Evolutionary conservation across 2,329 filamentous ascomycete genomes (phyloP).

Genomic region (Colletotrichum cordylinicola): DNA sequence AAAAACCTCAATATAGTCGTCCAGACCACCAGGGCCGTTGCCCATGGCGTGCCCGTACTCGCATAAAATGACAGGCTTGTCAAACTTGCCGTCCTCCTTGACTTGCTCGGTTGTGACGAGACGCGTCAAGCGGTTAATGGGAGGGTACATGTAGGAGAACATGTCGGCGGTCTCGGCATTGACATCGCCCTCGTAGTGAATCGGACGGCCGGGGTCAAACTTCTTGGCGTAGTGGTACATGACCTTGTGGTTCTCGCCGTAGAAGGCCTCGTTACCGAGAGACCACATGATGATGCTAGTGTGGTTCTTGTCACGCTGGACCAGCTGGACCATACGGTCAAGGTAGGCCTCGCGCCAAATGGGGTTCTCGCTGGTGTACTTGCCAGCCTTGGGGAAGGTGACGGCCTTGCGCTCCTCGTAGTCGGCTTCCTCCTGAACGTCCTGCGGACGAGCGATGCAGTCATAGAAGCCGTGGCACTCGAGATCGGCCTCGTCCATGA

Average conservation of each 20-base stretch:
- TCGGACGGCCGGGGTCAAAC: conserved; percentile 61
- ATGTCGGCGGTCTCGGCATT: conserved; percentile 67
- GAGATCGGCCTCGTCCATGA: conserved; percentile 56
- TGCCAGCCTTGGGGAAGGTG: conserved; percentile 58
- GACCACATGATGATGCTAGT: conserved; percentile 76
- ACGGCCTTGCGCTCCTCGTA: conserved; percentile 66
- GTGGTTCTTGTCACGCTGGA: conserved; percentile 75
- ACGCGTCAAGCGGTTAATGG: conserved; percentile 54
- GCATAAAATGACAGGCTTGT: conserved; percentile 65
- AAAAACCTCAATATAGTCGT: conserved; percentile 72
- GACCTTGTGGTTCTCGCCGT: conserved; percentile 69
- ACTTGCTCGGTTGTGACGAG: conserved; percentile 50
- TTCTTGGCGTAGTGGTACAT: conserved; percentile 70
- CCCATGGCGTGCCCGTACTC: conserved; percentile 73
- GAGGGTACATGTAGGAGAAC: conserved; percentile 72
- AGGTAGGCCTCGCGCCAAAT: conserved; percentile 69
- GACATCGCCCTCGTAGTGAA: conserved; percentile 72
- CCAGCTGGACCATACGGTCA: conserved; percentile 68
- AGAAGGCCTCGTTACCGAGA: conserved; percentile 76
- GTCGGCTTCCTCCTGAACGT: conserved; percentile 61
- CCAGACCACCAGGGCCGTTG: conserved; percentile 73
- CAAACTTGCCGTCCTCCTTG: conserved; percentile 45
- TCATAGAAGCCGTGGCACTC: conserved; percentile 62
- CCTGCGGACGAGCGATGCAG: conserved; percentile 51
- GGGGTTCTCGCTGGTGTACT: conserved; percentile 66